phyloP scores from a whole-genome alignment of 2,329 filamentous ascomycete genomes.

The Aspergillus fijiensis region DNA sequence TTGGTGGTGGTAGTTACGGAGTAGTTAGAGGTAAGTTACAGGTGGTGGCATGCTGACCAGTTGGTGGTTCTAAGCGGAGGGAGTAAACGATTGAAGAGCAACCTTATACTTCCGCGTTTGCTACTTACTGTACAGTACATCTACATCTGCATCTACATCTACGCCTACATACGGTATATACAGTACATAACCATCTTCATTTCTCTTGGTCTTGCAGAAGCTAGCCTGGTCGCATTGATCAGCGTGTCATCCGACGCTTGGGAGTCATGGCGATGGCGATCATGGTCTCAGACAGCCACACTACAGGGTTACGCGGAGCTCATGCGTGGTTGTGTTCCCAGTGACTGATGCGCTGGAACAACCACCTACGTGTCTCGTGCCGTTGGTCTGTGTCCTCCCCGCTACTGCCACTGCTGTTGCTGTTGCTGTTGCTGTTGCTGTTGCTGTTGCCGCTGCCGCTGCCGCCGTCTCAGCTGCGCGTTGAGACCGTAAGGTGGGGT shows the following conservation, averaged over 20 bases:
- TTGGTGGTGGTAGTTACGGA: background rate
- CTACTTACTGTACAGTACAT: too few species aligned
- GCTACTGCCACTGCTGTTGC: background rate
- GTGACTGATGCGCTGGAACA: slow-evolving; percentile 15
- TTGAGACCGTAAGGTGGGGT: slow-evolving; percentile 14
- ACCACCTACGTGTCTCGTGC: slow-evolving; percentile 18
- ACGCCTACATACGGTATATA: too few species aligned
- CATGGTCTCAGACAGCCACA: slow-evolving; percentile 18
- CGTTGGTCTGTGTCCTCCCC: background rate
- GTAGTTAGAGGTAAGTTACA: background rate
- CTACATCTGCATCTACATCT: too few species aligned
- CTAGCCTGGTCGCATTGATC: slow-evolving; percentile 12
- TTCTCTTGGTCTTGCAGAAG: background rate
- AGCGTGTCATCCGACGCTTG: slow-evolving; percentile 9
- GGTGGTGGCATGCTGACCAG: too few species aligned
- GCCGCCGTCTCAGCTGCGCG: slow-evolving; percentile 3
- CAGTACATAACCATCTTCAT: background rate
- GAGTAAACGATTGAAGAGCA: too few species aligned
- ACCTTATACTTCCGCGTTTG: too few species aligned
- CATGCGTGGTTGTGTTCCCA: slow-evolving; percentile 16
- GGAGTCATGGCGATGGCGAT: background rate
- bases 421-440: background rate
- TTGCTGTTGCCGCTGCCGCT: slow-evolving; percentile 8
- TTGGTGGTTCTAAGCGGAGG: background rate
- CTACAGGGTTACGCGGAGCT: background rate